Evolutionary conservation across 2,329 filamentous ascomycete species (phyloP).

Genomic region (Allantophomopsis lycopodina): DNA sequence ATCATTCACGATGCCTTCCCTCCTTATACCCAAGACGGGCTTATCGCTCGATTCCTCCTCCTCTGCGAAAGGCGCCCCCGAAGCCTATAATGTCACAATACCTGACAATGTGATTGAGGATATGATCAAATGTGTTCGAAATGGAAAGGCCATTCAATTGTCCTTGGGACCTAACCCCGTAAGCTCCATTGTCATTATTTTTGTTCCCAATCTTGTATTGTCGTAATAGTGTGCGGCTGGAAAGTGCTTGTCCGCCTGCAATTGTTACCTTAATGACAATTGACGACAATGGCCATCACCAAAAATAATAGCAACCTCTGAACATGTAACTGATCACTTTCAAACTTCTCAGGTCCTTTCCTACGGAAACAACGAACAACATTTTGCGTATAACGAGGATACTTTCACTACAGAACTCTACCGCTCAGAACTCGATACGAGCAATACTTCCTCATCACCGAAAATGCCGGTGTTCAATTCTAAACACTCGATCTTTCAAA

Average conservation of each 20-base stretch:
- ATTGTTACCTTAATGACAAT: too few species aligned
- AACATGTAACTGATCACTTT: too few species aligned
- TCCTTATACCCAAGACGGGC: constrained; percentile 43
- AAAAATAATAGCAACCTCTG: too few species aligned
- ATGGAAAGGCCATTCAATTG: constrained; percentile 41
- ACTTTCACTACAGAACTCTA: neutral
- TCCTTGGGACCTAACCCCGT: constrained; percentile 44
- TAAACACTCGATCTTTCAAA: too few species aligned
- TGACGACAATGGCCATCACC: too few species aligned
- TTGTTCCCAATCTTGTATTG: too few species aligned
- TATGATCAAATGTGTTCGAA: constrained; percentile 45
- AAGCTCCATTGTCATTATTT: constrained; percentile 19
- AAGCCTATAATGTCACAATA: constrained; percentile 44
- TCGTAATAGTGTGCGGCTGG: too few species aligned
- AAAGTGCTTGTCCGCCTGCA: too few species aligned
- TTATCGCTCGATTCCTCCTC: constrained; percentile 35
- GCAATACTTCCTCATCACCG: neutral
- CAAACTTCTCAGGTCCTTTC: too few species aligned
- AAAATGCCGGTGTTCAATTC: too few species aligned
- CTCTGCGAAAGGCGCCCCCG: constrained; percentile 30
- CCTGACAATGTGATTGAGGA: constrained; percentile 43
- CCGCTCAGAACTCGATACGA: constrained; percentile 1
- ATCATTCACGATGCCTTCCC: constrained; percentile 29
- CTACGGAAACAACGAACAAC: too few species aligned
- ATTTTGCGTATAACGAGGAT: neutral